Percentiles rank a stretch among this genome's conserved stretches.
Conservation (phyloP, 176 grass and related monocot species). For the Juncus effusus region DNA sequence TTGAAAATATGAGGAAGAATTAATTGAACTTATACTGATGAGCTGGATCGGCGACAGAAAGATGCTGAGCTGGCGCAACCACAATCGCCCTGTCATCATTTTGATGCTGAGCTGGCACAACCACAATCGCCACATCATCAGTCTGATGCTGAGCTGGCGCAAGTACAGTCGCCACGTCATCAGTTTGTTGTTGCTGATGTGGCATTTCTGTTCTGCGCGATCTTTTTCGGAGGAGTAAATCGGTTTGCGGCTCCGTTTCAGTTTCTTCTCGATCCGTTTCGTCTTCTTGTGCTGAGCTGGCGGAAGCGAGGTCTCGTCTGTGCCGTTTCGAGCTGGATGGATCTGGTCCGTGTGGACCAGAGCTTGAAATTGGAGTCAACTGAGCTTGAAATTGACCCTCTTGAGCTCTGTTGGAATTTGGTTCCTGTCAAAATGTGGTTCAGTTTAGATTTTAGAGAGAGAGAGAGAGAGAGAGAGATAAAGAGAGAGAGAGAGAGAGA, state of each 20-base stretch:
- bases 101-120: no score
- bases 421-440: no score
- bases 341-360: not conserved
- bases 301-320: not conserved
- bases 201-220: not conserved
- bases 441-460: no score
- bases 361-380: not conserved
- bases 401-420: no score
- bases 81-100: no score
- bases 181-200: not conserved
- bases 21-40: slow-evolving; percentile 13
- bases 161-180: slow-evolving; percentile 7
- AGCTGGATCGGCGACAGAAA: slow-evolving; percentile 5
- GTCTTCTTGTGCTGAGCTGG: slow-evolving; percentile 6
- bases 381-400: no score
- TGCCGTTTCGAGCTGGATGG: slow-evolving; percentile 25
- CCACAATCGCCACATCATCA: no score
- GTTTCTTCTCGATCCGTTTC: not conserved
- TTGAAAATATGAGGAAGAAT: slow-evolving; percentile 2
- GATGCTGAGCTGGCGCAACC: not conserved
- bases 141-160: not conserved
- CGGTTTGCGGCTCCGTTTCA: not conserved
- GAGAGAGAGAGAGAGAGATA: no score
- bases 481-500: no score
- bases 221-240: slow-evolving; percentile 19